Conservation (phyloP, 192 early-diverging fungal genomes). For the Geranomyces michiganensis region DNA sequence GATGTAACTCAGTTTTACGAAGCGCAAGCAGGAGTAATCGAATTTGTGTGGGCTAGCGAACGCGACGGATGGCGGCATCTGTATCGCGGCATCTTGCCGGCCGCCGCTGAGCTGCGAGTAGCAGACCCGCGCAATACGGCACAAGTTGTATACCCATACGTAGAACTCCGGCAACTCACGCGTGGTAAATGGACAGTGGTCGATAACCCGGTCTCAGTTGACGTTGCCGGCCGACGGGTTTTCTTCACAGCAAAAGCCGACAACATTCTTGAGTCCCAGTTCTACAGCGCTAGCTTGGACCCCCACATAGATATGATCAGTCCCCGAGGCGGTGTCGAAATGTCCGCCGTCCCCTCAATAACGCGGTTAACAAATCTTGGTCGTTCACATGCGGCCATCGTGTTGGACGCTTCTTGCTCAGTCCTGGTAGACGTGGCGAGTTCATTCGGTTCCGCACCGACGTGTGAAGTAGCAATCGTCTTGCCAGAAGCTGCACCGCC, state of each 20-base stretch:
- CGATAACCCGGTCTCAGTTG: constrained; percentile 61
- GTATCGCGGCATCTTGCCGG: constrained; percentile 41
- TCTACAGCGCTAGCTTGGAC: constrained; percentile 50
- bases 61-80: constrained; percentile 64
- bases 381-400: constrained; percentile 9
- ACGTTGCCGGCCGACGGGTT: constrained; percentile 51
- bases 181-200: constrained; percentile 61
- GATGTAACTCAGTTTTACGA: constrained; percentile 33
- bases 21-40: not conserved
- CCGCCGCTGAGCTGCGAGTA: not conserved
- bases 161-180: constrained; percentile 50
- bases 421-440: constrained; percentile 14
- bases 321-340: not conserved
- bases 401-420: constrained; percentile 1
- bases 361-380: constrained; percentile 21
- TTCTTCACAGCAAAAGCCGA: constrained; percentile 67
- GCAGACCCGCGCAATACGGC: not conserved
- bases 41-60: constrained; percentile 62
- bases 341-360: not conserved
- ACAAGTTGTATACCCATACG: constrained; percentile 30
- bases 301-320: not conserved
- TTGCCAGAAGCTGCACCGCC: too few species aligned
- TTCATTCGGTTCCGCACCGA: not conserved
- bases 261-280: constrained; percentile 60
- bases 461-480: not conserved